These are phyloP conservation scores for Erodium moschatum DNA, from an alignment of 441 rosid genomes.

Conservation along the genomic window DNA sequence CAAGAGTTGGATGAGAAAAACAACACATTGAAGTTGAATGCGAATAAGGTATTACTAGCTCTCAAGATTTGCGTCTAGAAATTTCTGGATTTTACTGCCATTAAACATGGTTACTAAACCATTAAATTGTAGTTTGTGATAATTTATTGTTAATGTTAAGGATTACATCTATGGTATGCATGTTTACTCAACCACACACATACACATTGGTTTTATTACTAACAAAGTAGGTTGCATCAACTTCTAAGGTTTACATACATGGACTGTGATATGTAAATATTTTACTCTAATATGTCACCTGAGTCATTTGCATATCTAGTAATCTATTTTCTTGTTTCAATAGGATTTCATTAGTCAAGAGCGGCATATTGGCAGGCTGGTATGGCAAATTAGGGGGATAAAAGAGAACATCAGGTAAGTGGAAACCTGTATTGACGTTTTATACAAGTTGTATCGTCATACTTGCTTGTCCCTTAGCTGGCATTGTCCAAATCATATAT, in stretches of 20 bases:
- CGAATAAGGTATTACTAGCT: slow-evolving; percentile 43
- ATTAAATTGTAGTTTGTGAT: not conserved
- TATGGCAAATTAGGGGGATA: slow-evolving; percentile 57
- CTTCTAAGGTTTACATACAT: not conserved
- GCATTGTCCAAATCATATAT: not conserved
- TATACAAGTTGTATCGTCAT: not conserved
- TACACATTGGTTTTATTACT: slow-evolving; percentile 1
- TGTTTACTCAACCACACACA: not conserved
- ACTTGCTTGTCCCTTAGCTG: slow-evolving; percentile 1
- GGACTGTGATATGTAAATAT: not conserved
- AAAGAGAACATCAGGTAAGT: slow-evolving; percentile 60
- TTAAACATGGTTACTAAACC: not conserved
- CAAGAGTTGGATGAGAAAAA: slow-evolving; percentile 46
- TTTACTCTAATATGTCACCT: not conserved
- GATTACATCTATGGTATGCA: not conserved
- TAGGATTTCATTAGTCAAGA: slow-evolving; percentile 62
- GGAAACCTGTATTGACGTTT: slow-evolving; percentile 13
- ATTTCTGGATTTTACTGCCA: slow-evolving; percentile 9
- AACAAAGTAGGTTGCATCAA: not conserved
- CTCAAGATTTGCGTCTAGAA: not conserved
- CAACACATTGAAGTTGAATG: slow-evolving; percentile 33
- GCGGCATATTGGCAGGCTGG: slow-evolving; percentile 47
- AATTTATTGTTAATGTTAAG: not conserved
- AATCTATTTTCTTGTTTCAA: slow-evolving; percentile 18
- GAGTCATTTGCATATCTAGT: slow-evolving; percentile 17